Base-by-base conservation (phyloP, 2,329 filamentous ascomycete genomes). In the Periconia sp. region DNA sequence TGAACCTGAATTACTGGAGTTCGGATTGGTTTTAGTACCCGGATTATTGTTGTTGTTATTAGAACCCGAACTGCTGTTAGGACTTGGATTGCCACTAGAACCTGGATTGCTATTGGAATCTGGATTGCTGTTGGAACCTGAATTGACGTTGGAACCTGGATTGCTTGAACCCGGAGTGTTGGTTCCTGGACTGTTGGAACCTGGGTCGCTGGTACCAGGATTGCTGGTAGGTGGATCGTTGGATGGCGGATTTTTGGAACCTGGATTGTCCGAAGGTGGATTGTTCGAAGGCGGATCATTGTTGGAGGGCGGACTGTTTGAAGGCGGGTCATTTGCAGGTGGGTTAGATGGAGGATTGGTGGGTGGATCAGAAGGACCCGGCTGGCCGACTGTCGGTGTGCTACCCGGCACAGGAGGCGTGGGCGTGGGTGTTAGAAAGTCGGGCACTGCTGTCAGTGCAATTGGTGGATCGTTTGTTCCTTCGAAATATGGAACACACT, bases 381-480 rank as follows among this genome's bases (percentile, higher is more conserved):
- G 41, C 13, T 49, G 47, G 33, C 33, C 33, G 13, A 6, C 13
- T 14, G 27, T 43, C 6, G 40, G 47, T 49, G 27, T 31, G 15
- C 37, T 33, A 27, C 45, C 45, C 33, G 42, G n/a, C 19, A 27
- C 33, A 6, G 33, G 19, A 13, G 33, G 33, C 9, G 44, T 19
- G 6, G 45, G 18, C 15, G 18, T 23, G n/a, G 45, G 13, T 17
- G 44, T 47, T 6, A 47, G 18, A 13, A 52, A 47, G 14, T 42
- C 40, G 15, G 45, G 18, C 9, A 47, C 41, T 2, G 48, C 17
- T 2, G 15, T 20, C 10, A 57, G 45, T 9, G 55, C 55, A 30
- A 57, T 57, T 2, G 55, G 55, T 6, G 55, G 55, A 47, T 57
- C 55, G 2, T 27, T 47, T 2, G 27, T 20, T 3, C 55, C 55